Evolutionary conservation across 345 rosid genomes (phyloP).

Genomic region (Nasturtium officinale): DNA sequence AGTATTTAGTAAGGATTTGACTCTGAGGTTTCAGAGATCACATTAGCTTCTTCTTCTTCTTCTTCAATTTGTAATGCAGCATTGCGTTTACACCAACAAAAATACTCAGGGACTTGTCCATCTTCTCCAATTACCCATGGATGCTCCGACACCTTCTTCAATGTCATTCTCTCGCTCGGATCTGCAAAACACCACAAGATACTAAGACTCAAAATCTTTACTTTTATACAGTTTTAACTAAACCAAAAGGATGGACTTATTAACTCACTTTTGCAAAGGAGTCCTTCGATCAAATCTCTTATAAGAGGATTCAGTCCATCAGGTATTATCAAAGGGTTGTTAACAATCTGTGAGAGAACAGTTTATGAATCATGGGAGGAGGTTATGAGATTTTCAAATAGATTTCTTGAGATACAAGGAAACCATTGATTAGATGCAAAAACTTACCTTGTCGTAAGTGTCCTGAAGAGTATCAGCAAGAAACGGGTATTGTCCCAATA

Average conservation of each 20-base stretch:
- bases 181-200: conserved; percentile 51
- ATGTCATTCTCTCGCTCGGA: conserved; percentile 70
- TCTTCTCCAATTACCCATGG: conserved; percentile 77
- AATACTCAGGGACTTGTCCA: conserved; percentile 61
- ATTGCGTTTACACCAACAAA: conserved; percentile 86
- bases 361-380: neutral
- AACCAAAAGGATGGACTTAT: conserved; percentile 6
- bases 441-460: conserved; percentile 86
- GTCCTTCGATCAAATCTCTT: conserved; percentile 74
- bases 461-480: conserved; percentile 95
- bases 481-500: conserved; percentile 84
- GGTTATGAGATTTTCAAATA: neutral
- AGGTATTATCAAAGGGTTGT: conserved; percentile 68
- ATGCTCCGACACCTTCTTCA: conserved; percentile 72
- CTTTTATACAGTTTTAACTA: neutral
- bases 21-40: conserved; percentile 28
- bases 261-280: conserved; percentile 85
- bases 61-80: conserved; percentile 29
- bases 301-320: conserved; percentile 67
- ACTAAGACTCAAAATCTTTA: neutral
- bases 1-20: conserved; percentile 12
- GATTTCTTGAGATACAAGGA: neutral
- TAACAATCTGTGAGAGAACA: conserved; percentile 66
- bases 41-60: conserved; percentile 42
- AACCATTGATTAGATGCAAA: conserved; percentile 15